These are phyloP conservation scores for Galeopsis tetrahit DNA, from an alignment of 257 asterid species.

Conservation along the genomic window DNA sequence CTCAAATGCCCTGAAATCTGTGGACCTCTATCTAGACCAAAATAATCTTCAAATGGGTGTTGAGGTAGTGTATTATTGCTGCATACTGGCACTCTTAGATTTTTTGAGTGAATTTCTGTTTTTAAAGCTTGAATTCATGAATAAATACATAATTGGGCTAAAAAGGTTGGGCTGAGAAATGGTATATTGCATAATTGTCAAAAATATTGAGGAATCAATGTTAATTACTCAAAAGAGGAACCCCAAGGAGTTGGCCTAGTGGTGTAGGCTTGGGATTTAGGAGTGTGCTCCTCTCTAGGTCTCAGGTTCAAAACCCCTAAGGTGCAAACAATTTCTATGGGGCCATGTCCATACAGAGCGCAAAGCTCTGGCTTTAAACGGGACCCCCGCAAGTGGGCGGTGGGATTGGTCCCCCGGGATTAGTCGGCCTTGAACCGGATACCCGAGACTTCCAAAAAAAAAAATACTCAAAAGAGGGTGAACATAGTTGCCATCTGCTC, in stretches of 20 bases:
- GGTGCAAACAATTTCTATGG: no score
- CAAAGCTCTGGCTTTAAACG: no score
- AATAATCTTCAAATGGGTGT: conserved; percentile 86
- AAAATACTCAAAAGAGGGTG: conserved; percentile 10
- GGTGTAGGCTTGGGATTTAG: no score
- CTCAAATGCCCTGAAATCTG: conserved; percentile 74
- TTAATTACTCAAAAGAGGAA: not conserved
- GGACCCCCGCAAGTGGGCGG: no score
- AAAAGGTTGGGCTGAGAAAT: not conserved
- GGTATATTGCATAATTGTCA: not conserved
- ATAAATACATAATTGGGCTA: not conserved
- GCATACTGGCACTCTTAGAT: not conserved
- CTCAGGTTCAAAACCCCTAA: no score
- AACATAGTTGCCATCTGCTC: not conserved
- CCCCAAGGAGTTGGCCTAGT: no score
- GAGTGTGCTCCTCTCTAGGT: no score
- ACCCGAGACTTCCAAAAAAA: no score
- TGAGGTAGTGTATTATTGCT: conserved; percentile 60
- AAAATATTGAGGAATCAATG: not conserved
- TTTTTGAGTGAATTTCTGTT: conserved; percentile 12
- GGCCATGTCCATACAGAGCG: no score
- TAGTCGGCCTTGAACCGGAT: no score
- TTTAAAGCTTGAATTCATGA: not conserved
- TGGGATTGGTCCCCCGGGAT: no score
- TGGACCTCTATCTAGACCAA: conserved; percentile 70